Base-by-base conservation (phyloP, 2,329 filamentous ascomycete species). In the Fusarium sp. region DNA sequence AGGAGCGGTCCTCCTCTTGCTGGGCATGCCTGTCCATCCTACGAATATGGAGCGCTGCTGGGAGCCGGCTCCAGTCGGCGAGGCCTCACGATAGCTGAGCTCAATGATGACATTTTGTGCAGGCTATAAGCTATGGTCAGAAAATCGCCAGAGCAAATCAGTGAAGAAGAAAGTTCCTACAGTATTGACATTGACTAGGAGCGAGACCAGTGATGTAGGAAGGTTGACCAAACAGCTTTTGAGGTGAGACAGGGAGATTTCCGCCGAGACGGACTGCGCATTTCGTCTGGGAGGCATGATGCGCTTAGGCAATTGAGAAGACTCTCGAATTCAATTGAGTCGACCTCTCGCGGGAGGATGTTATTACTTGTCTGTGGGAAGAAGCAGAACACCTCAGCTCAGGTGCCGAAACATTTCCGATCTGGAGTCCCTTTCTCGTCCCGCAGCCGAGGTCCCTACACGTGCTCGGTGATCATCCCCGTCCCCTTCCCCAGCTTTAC, bases 11-110 rank as follows among this genome's bases (percentile, higher is more conserved):
- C 91, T 93, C 79, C 94, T 91, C 87, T 95, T 97, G 86, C 95
- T 98, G 74, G 95, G 93, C 94, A 99, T 97, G 77, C 96, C 96
- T 16, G 96, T 98, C 96, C 96, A 99, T 81, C 96, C 96, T 67
- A 97, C 87, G 81, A 93, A 99, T 77, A 97, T 87, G 53, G 94
- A 97, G 78, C 88, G 89, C 76, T 90, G 89, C 60, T 85, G 83
- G 11, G 85, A 80, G 58, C 86, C 81, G 43, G 85, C 79, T 77
- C 86, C 85, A 32, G 85, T 79, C 44, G 88, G 81, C 28, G 88
- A 85, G 44, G 87, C 81, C 46, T 89, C 83, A 70, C 88, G 79
- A 83, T 93, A 97, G 81, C 88, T 93, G 73, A 99, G 88, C 84
- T 99, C 96, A 81, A 99, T 92, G 71, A 98, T 89, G 77, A 98